Base-by-base conservation (phyloP, 1,139 yeast species). In the Scheffersomyces quercinus region DNA sequence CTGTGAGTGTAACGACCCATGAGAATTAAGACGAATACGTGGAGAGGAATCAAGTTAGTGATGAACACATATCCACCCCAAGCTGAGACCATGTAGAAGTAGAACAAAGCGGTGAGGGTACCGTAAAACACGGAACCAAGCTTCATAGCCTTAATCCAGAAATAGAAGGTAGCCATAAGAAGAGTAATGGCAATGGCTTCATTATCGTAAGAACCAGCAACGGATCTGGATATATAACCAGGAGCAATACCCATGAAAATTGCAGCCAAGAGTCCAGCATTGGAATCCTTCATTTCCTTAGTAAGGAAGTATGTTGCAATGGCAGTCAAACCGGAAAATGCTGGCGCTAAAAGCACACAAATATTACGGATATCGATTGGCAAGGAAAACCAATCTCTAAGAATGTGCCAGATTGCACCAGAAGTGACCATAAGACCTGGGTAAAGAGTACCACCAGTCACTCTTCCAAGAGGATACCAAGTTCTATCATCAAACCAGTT, bases 1-100 rank as follows among this genome's bases (percentile, higher is more conserved):
- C 83, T 82, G 54, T 85, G 83, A 57, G 81, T 82, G 68, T 90
- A 95, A 59, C 99, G 83, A 44, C 99, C 99, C 99, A 95, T 95
- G 53, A 88, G 70, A 45, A 95, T 70, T 60, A 95, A 75, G 38
- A 90, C 93, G 63, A 95, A 91, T 28, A 91, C 90, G 65, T 95
- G 99, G 58, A 95, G 76, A 41, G 99, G 99, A 58, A 95, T 89
- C 75, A 95, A 83, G 70, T 95, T 95, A 49, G 99, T 95, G 69
- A 95, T 95, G 73, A 95, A 95, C 40, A 93, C 99, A 63, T 95
- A 95, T 16, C 99, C 99, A 75, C 99, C 99, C 99, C 99, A 95
- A n/a, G 99, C 99, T 42, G 96, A 85, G 41, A 95, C 99, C 99
- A 95, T 95, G 76, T 95, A 95, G 67, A 95, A 95, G 73, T 95